These are phyloP conservation scores for Chrysophaeum taylorii DNA, from an alignment of 352 stramenopile genomes.

Conservation along the genomic window DNA sequence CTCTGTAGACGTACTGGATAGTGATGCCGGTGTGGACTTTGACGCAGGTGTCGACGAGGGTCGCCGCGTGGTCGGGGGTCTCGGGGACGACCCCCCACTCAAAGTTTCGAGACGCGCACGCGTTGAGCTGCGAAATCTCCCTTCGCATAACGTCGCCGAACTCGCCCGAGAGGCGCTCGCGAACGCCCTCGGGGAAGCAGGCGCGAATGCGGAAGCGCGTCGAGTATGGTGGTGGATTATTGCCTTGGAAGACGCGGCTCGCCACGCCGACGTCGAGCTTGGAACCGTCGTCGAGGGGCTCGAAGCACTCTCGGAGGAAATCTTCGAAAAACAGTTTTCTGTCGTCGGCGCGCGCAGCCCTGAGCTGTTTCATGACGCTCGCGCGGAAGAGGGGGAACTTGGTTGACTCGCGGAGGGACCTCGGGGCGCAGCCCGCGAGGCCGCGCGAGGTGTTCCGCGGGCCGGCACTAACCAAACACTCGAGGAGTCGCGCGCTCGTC, in stretches of 20 bases:
- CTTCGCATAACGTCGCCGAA: conserved; percentile 6
- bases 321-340: neutral
- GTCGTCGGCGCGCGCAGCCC: neutral
- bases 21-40: conserved; percentile 13
- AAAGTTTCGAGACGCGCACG: neutral
- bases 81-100: neutral
- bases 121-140: neutral
- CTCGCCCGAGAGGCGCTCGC: conserved; percentile 6
- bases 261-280: neutral
- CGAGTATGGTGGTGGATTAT: neutral
- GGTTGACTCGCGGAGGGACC: neutral
- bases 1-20: conserved; percentile 20
- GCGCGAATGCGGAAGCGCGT: neutral
- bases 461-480: neutral
- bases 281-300: neutral
- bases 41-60: conserved; percentile 12
- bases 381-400: conserved; percentile 3
- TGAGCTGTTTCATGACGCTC: neutral
- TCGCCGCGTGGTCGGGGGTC: neutral
- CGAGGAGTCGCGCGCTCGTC: neutral
- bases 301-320: neutral
- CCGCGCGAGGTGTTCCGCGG: neutral
- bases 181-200: neutral
- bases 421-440: neutral
- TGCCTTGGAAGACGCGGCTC: neutral